Base-by-base conservation (phyloP, 306 rosid species). In the Vicia faba region DNA sequence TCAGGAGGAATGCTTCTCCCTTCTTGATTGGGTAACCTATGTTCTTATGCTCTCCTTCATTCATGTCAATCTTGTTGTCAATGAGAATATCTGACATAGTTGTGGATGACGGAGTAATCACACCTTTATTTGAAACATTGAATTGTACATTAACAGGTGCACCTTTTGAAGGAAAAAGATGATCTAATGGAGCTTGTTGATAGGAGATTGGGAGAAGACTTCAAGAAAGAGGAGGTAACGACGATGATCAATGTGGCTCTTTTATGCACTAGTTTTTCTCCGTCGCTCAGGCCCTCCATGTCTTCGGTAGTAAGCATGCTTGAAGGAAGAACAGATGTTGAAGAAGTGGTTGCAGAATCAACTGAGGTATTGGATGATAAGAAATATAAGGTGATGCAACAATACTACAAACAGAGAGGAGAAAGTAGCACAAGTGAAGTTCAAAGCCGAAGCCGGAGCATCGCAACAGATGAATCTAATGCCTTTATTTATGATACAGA, bases 11-110 rank as follows among this genome's bases (percentile, higher is more conserved):
- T 46, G 55, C 31, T 76, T 84, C 71, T 38, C 59, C 48, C 84
- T 81, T 57, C 79, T 84, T 63, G 82, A 86, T 71, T 79, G 84
- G 88, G 85, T 83, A 83, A 68, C 6, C 14, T 11, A 8, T 66
- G 20, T 35, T 63, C 36, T 62, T 2, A 38, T 33, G 3, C 49
- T 38, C 44, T 67, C 29, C 11, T 33, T 10, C 4, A 11, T 44
- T 70, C 35, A 40, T 49, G 41, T 12, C 53, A 69, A 41, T 36
- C 41, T 16, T n/a, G 36, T 1, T 50, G 15, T 29, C 40, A 31
- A 6, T 28, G 14, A 64, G 33, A 64, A 39, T 65, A 65, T 77
- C 14, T 23, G 50, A 1, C 15, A 12, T 23, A 25, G 46, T 39
- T 56, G 43, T 18, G 20, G 20, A 65, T 29, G 40, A 44, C 18